These are phyloP conservation scores for Globisporangium lucens DNA, from an alignment of 352 stramenopile genomes.

Conservation along the genomic window DNA sequence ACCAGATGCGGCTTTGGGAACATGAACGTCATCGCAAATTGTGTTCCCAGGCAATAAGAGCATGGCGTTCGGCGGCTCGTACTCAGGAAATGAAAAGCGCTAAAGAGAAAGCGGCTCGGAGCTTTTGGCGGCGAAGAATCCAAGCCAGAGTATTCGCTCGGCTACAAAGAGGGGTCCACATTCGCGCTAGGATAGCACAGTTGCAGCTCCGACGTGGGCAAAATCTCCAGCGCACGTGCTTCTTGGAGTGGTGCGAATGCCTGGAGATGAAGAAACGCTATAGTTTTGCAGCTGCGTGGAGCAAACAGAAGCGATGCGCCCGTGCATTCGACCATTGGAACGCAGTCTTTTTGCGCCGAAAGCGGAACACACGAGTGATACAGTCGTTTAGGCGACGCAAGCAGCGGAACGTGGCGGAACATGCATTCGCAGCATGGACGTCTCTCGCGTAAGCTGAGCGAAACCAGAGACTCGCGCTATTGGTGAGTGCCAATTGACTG, in stretches of 20 bases:
- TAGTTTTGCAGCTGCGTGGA: constrained; percentile 3
- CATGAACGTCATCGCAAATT: not conserved
- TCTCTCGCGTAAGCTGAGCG: not conserved
- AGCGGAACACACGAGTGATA: not conserved
- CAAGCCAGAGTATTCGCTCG: not conserved
- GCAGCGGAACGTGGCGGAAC: not conserved
- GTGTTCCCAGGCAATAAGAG: not conserved
- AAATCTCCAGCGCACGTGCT: not conserved
- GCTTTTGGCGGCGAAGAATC: not conserved
- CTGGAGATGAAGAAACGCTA: constrained; percentile 9
- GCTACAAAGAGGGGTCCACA: not conserved
- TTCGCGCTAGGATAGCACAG: not conserved
- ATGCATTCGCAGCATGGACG: not conserved
- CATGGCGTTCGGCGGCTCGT: not conserved
- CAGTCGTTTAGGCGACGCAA: not conserved
- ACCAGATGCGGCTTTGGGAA: not conserved
- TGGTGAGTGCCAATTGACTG: not conserved
- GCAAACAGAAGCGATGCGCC: not conserved
- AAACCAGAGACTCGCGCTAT: not conserved
- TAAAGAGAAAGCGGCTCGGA: not conserved
- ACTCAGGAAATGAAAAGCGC: not conserved
- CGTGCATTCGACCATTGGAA: constrained; percentile 7
- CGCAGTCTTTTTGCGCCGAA: not conserved
- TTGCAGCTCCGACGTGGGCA: not conserved
- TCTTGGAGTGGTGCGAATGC: constrained; percentile 7